Percentiles rank a stretch among this genome's conserved stretches.
phyloP scores from a whole-genome alignment of 2,329 filamentous ascomycete species.

The Paraconiothyrium sp. region DNA sequence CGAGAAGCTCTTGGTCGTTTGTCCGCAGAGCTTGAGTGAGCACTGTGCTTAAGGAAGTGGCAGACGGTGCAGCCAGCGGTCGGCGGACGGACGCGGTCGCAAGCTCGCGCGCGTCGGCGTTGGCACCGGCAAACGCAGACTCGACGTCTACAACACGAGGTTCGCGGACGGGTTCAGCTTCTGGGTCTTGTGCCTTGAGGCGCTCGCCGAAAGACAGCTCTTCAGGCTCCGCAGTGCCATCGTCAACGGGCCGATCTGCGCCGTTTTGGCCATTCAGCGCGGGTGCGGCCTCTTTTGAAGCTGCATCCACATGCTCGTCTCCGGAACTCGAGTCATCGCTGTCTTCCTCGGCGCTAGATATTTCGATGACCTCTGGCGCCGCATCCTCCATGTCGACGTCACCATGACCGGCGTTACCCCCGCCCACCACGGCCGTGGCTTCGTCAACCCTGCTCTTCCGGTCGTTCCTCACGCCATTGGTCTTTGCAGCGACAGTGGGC shows the following conservation, averaged over 20 bases:
- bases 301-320: constrained; percentile 34
- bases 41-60: constrained; percentile 88
- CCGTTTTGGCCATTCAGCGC: constrained; percentile 32
- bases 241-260: constrained; percentile 46
- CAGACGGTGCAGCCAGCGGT: constrained; percentile 69
- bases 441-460: constrained; percentile 66
- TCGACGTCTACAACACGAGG: constrained; percentile 75
- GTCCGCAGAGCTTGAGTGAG: constrained; percentile 92
- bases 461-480: constrained; percentile 63
- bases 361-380: constrained; percentile 54
- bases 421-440: constrained; percentile 63
- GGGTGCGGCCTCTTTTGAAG: constrained; percentile 34
- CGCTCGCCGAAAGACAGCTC: constrained; percentile 89
- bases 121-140: constrained; percentile 59
- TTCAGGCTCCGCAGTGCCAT: constrained; percentile 52
- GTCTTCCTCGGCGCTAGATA: constrained; percentile 57
- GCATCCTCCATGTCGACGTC: constrained; percentile 51
- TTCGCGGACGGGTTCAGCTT: constrained; percentile 47
- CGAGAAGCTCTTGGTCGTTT: constrained; percentile 87
- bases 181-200: constrained; percentile 72
- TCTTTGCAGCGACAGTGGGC: constrained; percentile 55
- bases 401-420: constrained; percentile 57
- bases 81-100: constrained; percentile 54
- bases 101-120: constrained; percentile 57
- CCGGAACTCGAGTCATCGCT: constrained; percentile 47